phyloP scores from a whole-genome alignment of 2,329 filamentous ascomycete species.

The Exophiala bonariae region DNA sequence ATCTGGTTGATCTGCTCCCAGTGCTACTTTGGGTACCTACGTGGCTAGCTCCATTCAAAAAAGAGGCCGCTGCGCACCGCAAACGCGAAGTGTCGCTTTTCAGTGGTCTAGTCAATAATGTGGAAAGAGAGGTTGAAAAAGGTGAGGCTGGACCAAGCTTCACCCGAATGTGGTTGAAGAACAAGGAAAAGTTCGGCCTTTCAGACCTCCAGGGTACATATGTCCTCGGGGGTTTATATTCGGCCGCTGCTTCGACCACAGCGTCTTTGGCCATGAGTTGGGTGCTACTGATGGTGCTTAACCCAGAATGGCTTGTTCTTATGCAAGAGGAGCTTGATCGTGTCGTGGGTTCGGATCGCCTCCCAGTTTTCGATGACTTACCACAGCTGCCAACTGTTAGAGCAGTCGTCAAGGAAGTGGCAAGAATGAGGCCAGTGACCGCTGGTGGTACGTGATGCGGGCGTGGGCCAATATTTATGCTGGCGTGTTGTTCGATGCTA shows the following conservation, averaged over 20 bases:
- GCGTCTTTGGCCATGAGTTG: conserved; percentile 32
- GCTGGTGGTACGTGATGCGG: conserved; percentile 4
- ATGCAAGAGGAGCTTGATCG: conserved; percentile 49
- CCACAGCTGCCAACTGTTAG: conserved; percentile 35
- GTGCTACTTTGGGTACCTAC: conserved; percentile 30
- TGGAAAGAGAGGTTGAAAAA: conserved; percentile 26
- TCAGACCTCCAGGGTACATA: conserved; percentile 31
- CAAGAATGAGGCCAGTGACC: conserved; percentile 42
- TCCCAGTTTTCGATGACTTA: conserved; percentile 37
- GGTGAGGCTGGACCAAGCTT: conserved; percentile 28
- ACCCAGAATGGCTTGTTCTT: conserved; percentile 51
- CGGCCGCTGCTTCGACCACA: conserved; percentile 33
- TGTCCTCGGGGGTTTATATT: conserved; percentile 32
- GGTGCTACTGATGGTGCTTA: conserved; percentile 45
- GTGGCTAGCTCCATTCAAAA: conserved; percentile 32
- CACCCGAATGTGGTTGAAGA: conserved; percentile 28
- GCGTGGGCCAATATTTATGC: not conserved
- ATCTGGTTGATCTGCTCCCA: conserved; percentile 34
- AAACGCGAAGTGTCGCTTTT: conserved; percentile 30
- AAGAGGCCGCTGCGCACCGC: conserved; percentile 28
- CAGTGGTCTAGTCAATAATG: conserved; percentile 32
- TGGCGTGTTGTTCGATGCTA: not conserved
- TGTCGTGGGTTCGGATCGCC: conserved; percentile 43
- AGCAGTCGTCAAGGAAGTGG: conserved; percentile 41
- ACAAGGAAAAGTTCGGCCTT: conserved; percentile 27